These are phyloP conservation scores for Alnus rubra DNA, from an alignment of 306 rosid genomes.

Conservation along the genomic window DNA sequence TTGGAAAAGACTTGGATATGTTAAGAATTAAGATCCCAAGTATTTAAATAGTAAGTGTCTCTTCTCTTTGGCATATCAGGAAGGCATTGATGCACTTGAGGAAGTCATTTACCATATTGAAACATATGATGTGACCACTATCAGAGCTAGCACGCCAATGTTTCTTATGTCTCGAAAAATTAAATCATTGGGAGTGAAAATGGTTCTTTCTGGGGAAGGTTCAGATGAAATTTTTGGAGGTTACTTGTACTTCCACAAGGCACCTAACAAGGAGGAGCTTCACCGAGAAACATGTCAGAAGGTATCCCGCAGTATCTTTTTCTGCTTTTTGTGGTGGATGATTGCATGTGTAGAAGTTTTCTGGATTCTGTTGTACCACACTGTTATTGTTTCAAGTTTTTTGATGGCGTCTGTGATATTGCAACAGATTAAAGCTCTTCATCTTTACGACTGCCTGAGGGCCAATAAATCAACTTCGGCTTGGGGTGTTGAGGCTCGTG, in stretches of 20 bases:
- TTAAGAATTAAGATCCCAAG: constrained; percentile 4
- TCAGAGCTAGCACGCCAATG: constrained; percentile 99
- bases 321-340: constrained; percentile 12
- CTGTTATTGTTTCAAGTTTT: constrained; percentile 19
- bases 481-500: constrained; percentile 99
- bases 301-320: constrained; percentile 43
- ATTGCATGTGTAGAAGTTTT: constrained; percentile 4
- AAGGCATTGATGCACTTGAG: constrained; percentile 97
- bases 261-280: constrained; percentile 89
- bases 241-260: constrained; percentile 96
- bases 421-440: constrained; percentile 84
- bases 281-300: constrained; percentile 93
- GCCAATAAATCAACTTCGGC: constrained; percentile 97
- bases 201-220: constrained; percentile 99
- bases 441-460: constrained; percentile 94
- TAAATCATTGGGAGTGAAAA: constrained; percentile 97
- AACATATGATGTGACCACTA: constrained; percentile 92
- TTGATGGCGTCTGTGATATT: constrained; percentile 25
- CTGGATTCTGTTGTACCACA: constrained; percentile 9
- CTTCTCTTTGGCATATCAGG: constrained; percentile 55
- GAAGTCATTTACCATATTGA: constrained; percentile 96
- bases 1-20: background rate
- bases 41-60: background rate
- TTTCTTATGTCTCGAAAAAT: constrained; percentile 98
- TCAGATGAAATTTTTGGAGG: constrained; percentile 99